Evolutionary conservation across 2,329 filamentous ascomycete species (phyloP).

Genomic region (Rhinocladiella mackenziei): DNA sequence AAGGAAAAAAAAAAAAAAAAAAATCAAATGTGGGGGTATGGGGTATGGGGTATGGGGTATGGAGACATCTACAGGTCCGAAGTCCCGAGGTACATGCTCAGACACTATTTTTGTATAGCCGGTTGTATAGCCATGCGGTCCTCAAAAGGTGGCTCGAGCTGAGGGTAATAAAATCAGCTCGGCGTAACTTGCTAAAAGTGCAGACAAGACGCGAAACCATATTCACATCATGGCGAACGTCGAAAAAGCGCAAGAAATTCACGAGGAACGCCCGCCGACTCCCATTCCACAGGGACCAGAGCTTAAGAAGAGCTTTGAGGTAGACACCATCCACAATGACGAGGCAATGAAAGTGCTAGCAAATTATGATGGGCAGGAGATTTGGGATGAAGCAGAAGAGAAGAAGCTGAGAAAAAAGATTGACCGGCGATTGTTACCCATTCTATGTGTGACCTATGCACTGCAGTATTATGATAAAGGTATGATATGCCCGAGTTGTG

Average conservation of each 20-base stretch:
- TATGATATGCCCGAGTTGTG: conserved; percentile 38
- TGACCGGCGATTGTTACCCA: conserved; percentile 46
- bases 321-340: conserved; percentile 22
- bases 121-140: neutral
- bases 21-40: no score
- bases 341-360: conserved; percentile 23
- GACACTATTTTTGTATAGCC: no score
- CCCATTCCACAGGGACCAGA: neutral
- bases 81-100: no score
- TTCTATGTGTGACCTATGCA: conserved; percentile 50
- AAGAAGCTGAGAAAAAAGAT: conserved; percentile 18
- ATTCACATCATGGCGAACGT: neutral
- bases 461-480: conserved; percentile 50
- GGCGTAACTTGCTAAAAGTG: neutral
- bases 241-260: neutral
- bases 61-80: no score
- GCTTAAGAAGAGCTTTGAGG: conserved; percentile 12
- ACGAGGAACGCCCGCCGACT: neutral
- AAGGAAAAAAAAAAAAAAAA: no score
- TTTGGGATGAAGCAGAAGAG: conserved; percentile 17
- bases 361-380: conserved; percentile 14
- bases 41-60: no score
- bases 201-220: neutral
- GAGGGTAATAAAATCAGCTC: neutral
- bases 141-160: neutral